Conservation (phyloP, 345 rosid genomes). For the Salix caprea region DNA sequence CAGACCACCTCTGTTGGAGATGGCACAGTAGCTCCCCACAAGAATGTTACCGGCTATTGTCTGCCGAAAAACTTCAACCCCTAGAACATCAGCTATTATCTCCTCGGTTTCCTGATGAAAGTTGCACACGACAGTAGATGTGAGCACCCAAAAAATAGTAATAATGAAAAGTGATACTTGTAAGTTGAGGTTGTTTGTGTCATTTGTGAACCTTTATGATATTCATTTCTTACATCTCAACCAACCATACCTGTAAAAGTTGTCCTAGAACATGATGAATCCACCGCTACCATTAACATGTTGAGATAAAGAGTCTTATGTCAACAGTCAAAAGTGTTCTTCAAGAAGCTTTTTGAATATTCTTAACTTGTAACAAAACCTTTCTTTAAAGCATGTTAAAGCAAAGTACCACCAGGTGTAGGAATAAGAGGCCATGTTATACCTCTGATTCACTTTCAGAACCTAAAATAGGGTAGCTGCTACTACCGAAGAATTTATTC, state of each 20-base stretch:
- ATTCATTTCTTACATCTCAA: not conserved
- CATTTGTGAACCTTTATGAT: not conserved
- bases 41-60: slow-evolving; percentile 92
- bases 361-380: not conserved
- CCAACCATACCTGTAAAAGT: not conserved
- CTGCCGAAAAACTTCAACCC: slow-evolving; percentile 96
- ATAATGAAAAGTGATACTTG: not conserved
- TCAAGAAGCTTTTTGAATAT: not conserved
- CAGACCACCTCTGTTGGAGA: slow-evolving; percentile 91
- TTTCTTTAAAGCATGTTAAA: not conserved
- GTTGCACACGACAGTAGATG: not conserved
- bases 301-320: not conserved
- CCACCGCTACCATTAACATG: not conserved
- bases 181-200: not conserved
- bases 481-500: not conserved
- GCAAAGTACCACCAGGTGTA: not conserved
- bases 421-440: not conserved
- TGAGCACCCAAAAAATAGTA: slow-evolving; percentile 35
- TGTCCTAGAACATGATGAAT: not conserved
- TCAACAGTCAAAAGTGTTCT: not conserved
- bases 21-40: slow-evolving; percentile 84
- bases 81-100: slow-evolving; percentile 92
- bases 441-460: not conserved
- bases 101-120: slow-evolving; percentile 61
- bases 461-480: not conserved